phyloP scores from a whole-genome alignment of 2,329 filamentous ascomycete genomes.

The Metarhizium humberi region DNA sequence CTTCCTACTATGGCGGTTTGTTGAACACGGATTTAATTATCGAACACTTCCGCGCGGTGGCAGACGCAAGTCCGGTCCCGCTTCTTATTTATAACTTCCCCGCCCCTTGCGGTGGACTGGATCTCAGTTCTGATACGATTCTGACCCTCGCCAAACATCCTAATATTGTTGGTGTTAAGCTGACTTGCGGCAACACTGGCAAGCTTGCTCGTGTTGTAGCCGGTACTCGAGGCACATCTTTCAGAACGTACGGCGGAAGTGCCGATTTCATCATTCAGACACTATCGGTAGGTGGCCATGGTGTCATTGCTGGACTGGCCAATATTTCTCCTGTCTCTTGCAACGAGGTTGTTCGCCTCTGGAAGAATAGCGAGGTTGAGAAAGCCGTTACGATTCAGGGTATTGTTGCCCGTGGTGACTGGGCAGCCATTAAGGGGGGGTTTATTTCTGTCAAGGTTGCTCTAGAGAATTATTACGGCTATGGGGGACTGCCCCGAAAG shows the following conservation, averaged over 20 bases:
- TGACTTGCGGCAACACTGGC: slow-evolving; percentile 56
- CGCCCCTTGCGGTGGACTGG: slow-evolving; percentile 44
- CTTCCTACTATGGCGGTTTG: slow-evolving; percentile 56
- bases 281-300: slow-evolving; percentile 59
- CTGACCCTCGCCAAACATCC: slow-evolving; percentile 39
- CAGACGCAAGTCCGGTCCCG: slow-evolving; percentile 46
- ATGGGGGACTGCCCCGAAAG: slow-evolving; percentile 51
- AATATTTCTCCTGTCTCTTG: slow-evolving; percentile 31
- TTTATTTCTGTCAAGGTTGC: slow-evolving; percentile 61
- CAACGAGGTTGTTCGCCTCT: slow-evolving; percentile 33
- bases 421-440: slow-evolving; percentile 59
- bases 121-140: slow-evolving; percentile 48
- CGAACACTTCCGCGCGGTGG: slow-evolving; percentile 53
- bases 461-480: slow-evolving; percentile 52
- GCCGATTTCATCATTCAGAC: slow-evolving; percentile 68
- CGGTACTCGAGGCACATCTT: slow-evolving; percentile 31
- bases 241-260: slow-evolving; percentile 63
- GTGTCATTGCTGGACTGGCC: slow-evolving; percentile 61
- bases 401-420: slow-evolving; percentile 57
- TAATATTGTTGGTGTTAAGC: slow-evolving; percentile 55
- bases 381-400: slow-evolving; percentile 56
- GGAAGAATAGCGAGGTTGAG: slow-evolving; percentile 43
- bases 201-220: slow-evolving; percentile 43
- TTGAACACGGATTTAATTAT: slow-evolving; percentile 48
- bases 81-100: slow-evolving; percentile 58